A percentile compares a stretch with the other conserved stretches of the same genome.
Conservation (phyloP, 164 flowering plant genomes). For the Malania oleifera region DNA sequence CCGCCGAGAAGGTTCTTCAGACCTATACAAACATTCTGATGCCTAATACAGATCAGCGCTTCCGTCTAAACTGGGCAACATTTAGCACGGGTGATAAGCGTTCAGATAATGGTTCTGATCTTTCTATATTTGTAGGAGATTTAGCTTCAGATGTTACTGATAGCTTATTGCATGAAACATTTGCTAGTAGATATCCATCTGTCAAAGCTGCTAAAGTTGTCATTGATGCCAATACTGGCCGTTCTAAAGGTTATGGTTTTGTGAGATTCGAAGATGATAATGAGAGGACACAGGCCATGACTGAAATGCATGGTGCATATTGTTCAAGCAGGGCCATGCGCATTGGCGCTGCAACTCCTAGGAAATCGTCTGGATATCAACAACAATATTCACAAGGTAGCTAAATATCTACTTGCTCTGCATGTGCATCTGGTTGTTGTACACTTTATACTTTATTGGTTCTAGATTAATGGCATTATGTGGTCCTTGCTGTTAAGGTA, state of each 20-base stretch:
- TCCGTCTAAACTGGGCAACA: slow-evolving; percentile 92
- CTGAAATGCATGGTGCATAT: slow-evolving; percentile 87
- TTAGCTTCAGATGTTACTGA: slow-evolving; percentile 93
- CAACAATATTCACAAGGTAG: slow-evolving; percentile 70
- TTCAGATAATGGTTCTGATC: slow-evolving; percentile 76
- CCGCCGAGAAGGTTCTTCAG: slow-evolving; percentile 86
- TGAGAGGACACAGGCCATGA: slow-evolving; percentile 79
- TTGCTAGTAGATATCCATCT: slow-evolving; percentile 71
- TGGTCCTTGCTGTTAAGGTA: too few species aligned
- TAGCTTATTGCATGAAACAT: slow-evolving; percentile 77
- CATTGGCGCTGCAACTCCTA: slow-evolving; percentile 87
- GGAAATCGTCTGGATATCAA: slow-evolving; percentile 79
- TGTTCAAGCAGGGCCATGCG: slow-evolving; percentile 98
- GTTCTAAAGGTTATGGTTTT: slow-evolving; percentile 95
- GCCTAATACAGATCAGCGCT: slow-evolving; percentile 86
- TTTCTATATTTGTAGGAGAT: slow-evolving; percentile 95
- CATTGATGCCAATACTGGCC: slow-evolving; percentile 88
- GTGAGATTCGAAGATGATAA: slow-evolving; percentile 94
- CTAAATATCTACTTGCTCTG: neutral
- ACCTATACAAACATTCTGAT: slow-evolving; percentile 49
- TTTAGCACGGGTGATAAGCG: slow-evolving; percentile 87
- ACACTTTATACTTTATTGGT: too few species aligned
- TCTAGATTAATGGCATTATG: too few species aligned
- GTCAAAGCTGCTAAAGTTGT: slow-evolving; percentile 97
- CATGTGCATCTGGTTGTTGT: neutral